These are phyloP conservation scores for Blastobotrys terrestris DNA, from an alignment of 805 yeast species.

Conservation along the genomic window DNA sequence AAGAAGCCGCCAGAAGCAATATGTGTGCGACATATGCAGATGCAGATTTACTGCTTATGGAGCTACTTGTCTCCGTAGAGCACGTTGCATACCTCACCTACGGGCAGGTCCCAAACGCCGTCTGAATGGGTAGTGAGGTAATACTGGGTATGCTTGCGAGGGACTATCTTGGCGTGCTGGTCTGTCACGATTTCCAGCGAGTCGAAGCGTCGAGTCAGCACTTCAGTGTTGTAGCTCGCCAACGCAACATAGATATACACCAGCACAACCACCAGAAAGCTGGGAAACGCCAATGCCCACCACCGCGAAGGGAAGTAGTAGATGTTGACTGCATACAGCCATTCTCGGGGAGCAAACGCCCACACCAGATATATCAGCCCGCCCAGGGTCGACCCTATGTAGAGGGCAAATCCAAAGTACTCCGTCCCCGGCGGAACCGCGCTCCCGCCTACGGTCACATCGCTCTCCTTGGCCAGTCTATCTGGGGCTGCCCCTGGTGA, in stretches of 20 bases:
- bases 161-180: slow-evolving; percentile 42
- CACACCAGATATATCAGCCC: slow-evolving; percentile 58
- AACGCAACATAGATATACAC: slow-evolving; percentile 65
- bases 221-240: slow-evolving; percentile 70
- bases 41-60: too few relatives aligned
- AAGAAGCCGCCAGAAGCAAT: neutral
- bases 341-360: slow-evolving; percentile 64
- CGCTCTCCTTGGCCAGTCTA: slow-evolving; percentile 31
- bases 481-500: slow-evolving; percentile 14
- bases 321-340: slow-evolving; percentile 48
- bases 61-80: slow-evolving; percentile 19
- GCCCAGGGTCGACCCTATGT: slow-evolving; percentile 56
- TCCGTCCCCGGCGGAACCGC: slow-evolving; percentile 46
- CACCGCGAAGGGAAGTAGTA: slow-evolving; percentile 80
- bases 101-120: slow-evolving; percentile 83
- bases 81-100: slow-evolving; percentile 34
- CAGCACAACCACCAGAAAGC: slow-evolving; percentile 64
- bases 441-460: slow-evolving; percentile 33
- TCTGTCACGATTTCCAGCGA: slow-evolving; percentile 66
- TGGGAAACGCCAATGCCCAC: slow-evolving; percentile 84
- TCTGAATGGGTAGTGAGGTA: slow-evolving; percentile 59
- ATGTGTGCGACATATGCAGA: too few relatives aligned
- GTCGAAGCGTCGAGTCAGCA: slow-evolving; percentile 52
- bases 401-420: slow-evolving; percentile 82
- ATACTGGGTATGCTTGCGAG: slow-evolving; percentile 28